phyloP scores from a whole-genome alignment of 2,329 filamentous ascomycete species.

The Apiospora pterosperma region DNA sequence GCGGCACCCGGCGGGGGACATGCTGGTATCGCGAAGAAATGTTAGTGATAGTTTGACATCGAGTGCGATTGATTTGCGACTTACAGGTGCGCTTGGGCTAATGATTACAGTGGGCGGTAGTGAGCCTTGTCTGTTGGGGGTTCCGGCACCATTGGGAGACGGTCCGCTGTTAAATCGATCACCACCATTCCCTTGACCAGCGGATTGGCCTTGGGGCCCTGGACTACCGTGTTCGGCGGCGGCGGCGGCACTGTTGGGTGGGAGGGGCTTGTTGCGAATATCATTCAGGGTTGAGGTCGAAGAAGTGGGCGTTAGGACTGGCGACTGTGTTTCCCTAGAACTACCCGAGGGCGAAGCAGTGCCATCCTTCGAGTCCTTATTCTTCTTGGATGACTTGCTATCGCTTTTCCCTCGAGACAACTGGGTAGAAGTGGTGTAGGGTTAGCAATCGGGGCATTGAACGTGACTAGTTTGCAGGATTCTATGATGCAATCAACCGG shows the following conservation, averaged over 20 bases:
- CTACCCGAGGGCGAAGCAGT: slow-evolving; percentile 69
- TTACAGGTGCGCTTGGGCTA: slow-evolving; percentile 88
- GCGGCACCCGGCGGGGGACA: slow-evolving; percentile 83
- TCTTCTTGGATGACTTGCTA: slow-evolving; percentile 79
- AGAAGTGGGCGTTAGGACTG: slow-evolving; percentile 75
- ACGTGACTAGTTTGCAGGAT: neutral
- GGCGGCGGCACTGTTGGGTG: slow-evolving; percentile 47
- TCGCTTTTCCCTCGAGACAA: slow-evolving; percentile 86
- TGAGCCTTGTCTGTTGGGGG: slow-evolving; percentile 59
- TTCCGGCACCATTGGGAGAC: slow-evolving; percentile 51
- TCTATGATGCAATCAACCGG: neutral
- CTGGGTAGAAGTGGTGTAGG: slow-evolving; percentile 57
- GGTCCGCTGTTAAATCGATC: slow-evolving; percentile 31
- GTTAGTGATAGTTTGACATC: slow-evolving; percentile 16
- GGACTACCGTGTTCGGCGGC: slow-evolving; percentile 39
- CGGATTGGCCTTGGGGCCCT: slow-evolving; percentile 37
- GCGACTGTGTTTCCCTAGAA: slow-evolving; percentile 57
- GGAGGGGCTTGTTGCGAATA: slow-evolving; percentile 75
- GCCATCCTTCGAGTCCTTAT: slow-evolving; percentile 70
- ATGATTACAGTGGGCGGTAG: slow-evolving; percentile 88
- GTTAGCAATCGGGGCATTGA: slow-evolving; percentile 36
- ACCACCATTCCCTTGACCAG: slow-evolving; percentile 25
- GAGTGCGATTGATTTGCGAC: slow-evolving; percentile 30
- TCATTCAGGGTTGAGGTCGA: slow-evolving; percentile 87
- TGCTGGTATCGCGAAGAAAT: slow-evolving; percentile 53